A percentile compares a stretch with the other conserved stretches of the same genome.
Evolutionary conservation across 768 basidiomycete genomes (phyloP).

Genomic region (Pulveroboletus sp.): DNA sequence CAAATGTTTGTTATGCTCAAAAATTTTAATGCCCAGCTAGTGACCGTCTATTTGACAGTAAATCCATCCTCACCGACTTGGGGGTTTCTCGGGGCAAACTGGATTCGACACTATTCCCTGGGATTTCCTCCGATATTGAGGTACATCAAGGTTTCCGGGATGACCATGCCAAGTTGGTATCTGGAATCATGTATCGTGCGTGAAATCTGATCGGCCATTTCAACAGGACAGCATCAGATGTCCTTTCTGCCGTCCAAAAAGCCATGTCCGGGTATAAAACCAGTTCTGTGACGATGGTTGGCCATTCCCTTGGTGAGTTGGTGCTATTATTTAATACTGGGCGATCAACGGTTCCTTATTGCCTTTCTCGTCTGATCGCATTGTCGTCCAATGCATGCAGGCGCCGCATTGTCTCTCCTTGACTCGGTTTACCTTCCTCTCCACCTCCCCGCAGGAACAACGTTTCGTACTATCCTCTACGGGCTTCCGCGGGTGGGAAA

Average conservation of each 20-base stretch:
- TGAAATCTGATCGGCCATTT: slow-evolving; percentile 14
- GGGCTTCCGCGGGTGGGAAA: slow-evolving; percentile 48
- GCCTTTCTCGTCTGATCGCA: too few relatives aligned
- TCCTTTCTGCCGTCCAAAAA: slow-evolving; percentile 41
- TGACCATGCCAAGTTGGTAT: slow-evolving; percentile 41
- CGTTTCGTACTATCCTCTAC: slow-evolving; percentile 28
- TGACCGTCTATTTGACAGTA: slow-evolving; percentile 29
- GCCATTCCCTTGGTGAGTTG: slow-evolving; percentile 39
- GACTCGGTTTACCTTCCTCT: slow-evolving; percentile 37
- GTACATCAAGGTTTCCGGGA: slow-evolving; percentile 46
- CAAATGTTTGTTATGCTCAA: slow-evolving; percentile 37
- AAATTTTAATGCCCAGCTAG: neutral
- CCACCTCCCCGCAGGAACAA: slow-evolving; percentile 28
- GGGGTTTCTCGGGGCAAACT: slow-evolving; percentile 31
- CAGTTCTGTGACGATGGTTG: slow-evolving; percentile 40
- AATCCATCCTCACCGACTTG: slow-evolving; percentile 38
- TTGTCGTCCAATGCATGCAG: too few relatives aligned
- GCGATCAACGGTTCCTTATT: too few relatives aligned
- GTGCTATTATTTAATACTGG: too few relatives aligned
- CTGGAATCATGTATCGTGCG: neutral
- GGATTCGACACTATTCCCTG: slow-evolving; percentile 45
- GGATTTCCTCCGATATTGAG: slow-evolving; percentile 36
- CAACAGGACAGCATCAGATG: slow-evolving; percentile 37
- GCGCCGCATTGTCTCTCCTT: slow-evolving; percentile 35
- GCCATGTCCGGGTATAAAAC: slow-evolving; percentile 35